Conservation (phyloP, 2,329 filamentous ascomycete species). For the Dactylellina cionopaga region DNA sequence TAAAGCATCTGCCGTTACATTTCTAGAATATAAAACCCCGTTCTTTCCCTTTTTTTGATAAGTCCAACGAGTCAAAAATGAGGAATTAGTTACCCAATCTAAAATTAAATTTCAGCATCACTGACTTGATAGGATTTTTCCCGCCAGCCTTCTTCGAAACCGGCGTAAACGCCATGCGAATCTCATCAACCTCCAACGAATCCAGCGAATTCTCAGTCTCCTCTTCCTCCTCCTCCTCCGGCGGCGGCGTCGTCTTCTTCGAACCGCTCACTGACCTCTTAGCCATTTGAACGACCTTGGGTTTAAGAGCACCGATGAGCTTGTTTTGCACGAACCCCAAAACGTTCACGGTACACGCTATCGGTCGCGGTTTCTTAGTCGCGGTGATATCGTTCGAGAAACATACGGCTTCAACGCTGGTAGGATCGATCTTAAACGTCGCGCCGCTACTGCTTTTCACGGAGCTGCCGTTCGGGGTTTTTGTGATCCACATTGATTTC, state of each 20-base stretch:
- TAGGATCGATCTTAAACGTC: constrained; percentile 2
- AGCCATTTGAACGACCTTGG: not conserved
- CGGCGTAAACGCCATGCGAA: constrained; percentile 16
- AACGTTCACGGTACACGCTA: constrained; percentile 19
- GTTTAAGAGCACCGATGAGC: constrained; percentile 11
- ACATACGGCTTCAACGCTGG: constrained; percentile 14
- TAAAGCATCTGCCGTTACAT: too few species aligned
- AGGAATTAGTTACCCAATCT: too few species aligned
- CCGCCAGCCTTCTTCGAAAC: not conserved
- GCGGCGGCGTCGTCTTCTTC: not conserved
- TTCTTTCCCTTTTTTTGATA: too few species aligned
- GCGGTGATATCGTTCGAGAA: constrained; percentile 30
- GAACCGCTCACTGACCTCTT: not conserved
- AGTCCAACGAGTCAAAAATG: too few species aligned
- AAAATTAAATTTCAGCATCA: constrained; percentile 18
- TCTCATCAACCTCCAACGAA: constrained; percentile 25
- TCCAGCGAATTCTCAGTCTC: not conserved
- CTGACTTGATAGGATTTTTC: constrained; percentile 11
- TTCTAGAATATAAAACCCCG: too few species aligned
- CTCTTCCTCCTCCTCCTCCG: not conserved
- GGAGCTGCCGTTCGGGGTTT: not conserved
- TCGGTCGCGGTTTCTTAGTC: not conserved
- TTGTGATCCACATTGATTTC: constrained; percentile 22
- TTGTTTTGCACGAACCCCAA: constrained; percentile 1
- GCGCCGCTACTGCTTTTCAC: constrained; percentile 14